Conservation (phyloP, 148 eudicot genomes). For the Rheum nobile region DNA sequence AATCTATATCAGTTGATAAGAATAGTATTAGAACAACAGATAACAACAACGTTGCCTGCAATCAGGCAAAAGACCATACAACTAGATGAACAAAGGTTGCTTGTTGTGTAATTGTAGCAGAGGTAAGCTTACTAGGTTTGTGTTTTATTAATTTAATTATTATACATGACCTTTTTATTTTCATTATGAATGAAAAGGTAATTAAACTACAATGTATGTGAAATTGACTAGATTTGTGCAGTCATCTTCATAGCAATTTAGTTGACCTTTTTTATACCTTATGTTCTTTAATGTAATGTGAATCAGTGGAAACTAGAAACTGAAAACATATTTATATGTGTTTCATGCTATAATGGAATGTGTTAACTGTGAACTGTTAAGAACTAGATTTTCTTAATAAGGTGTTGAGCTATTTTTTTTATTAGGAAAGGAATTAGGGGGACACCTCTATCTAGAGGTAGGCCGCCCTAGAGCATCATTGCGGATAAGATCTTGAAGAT, state of each 20-base stretch:
- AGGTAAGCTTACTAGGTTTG: slow-evolving; percentile 26
- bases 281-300: no score
- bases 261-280: background rate
- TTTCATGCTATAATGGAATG: no score
- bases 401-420: no score
- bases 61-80: slow-evolving; percentile 58
- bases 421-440: no score
- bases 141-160: background rate
- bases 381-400: no score
- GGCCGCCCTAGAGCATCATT: no score
- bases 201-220: background rate
- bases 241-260: background rate
- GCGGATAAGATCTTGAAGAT: no score
- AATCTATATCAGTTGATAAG: slow-evolving; percentile 38
- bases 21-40: slow-evolving; percentile 52
- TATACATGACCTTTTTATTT: background rate
- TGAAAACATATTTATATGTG: no score
- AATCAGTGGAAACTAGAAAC: no score
- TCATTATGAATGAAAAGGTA: background rate
- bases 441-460: no score
- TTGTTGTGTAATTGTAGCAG: slow-evolving; percentile 73
- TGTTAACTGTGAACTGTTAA: no score
- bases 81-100: slow-evolving; percentile 72
- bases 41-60: slow-evolving; percentile 49
- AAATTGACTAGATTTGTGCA: background rate